phyloP scores from a whole-genome alignment of 2,329 filamentous ascomycete species.

The Monosporascus sp. region DNA sequence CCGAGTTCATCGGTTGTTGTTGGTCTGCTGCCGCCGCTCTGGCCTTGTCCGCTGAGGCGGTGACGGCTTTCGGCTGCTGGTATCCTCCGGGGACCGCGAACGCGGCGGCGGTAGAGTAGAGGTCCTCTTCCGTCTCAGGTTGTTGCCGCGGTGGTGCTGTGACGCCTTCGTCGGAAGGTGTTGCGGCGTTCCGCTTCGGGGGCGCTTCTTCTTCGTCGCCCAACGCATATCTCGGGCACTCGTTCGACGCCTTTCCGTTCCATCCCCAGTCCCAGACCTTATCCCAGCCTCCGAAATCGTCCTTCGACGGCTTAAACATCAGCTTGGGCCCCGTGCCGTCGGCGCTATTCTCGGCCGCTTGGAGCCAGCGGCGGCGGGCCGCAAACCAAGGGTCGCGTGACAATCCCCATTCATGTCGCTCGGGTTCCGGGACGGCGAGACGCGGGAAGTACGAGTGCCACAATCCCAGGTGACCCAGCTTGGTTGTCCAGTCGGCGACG shows the following conservation, averaged over 20 bases:
- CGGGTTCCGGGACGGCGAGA: conserved; percentile 1
- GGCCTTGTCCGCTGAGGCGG: neutral
- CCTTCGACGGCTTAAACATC: neutral
- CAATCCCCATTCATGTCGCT: too few relatives aligned
- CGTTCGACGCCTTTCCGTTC: neutral
- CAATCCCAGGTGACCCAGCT: conserved; percentile 33
- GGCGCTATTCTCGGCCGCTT: neutral
- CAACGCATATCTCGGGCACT: neutral
- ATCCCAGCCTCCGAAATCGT: neutral
- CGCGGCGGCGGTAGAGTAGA: neutral
- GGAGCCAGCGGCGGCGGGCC: neutral
- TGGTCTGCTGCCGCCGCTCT: neutral
- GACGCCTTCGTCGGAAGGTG: too few relatives aligned
- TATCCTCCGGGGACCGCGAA: neutral
- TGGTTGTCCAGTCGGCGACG: conserved; percentile 35
- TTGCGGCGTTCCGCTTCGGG: neutral
- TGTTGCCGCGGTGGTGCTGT: neutral
- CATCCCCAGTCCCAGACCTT: neutral
- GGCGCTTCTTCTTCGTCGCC: neutral
- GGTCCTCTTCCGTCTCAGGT: neutral
- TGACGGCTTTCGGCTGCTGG: neutral
- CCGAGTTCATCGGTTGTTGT: neutral
- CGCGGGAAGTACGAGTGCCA: conserved; percentile 28
- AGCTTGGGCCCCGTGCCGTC: too few relatives aligned
- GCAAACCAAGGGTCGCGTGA: neutral